Conservation (phyloP, 176 grass and related monocot genomes). For the Oryza officinalis region DNA sequence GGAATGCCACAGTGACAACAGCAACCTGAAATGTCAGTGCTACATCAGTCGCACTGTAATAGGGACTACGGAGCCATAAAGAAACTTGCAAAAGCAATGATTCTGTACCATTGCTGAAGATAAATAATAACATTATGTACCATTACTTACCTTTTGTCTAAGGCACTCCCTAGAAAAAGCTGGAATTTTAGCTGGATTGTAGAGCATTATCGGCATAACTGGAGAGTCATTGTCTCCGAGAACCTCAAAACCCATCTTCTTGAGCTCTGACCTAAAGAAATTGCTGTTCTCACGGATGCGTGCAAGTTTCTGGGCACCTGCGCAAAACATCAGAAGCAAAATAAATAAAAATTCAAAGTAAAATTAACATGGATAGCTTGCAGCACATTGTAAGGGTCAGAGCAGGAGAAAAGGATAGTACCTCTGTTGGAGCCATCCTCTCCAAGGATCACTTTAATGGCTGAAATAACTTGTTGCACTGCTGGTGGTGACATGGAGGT, state of each 20-base stretch:
- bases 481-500: slow-evolving; percentile 91
- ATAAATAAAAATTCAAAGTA: slow-evolving; percentile 2
- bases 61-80: neutral
- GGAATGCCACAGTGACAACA: slow-evolving; percentile 78
- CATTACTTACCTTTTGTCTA: slow-evolving; percentile 66
- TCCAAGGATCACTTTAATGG: slow-evolving; percentile 82
- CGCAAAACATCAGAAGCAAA: slow-evolving; percentile 32
- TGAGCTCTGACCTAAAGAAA: slow-evolving; percentile 87
- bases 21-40: slow-evolving; percentile 52
- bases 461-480: slow-evolving; percentile 84
- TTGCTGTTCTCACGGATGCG: slow-evolving; percentile 88
- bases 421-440: slow-evolving; percentile 76
- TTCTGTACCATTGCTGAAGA: neutral
- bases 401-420: neutral
- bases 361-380: neutral
- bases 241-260: slow-evolving; percentile 95
- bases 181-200: slow-evolving; percentile 87
- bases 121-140: neutral
- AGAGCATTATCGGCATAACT: slow-evolving; percentile 90
- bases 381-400: neutral
- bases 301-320: slow-evolving; percentile 85
- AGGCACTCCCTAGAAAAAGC: slow-evolving; percentile 86
- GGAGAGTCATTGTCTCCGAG: slow-evolving; percentile 88
- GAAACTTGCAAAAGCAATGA: neutral
- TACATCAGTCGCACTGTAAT: slow-evolving; percentile 9